These are phyloP conservation scores for Pyrenula aspistea DNA, from an alignment of 495 filamentous ascomycete species.

Conservation along the genomic window DNA sequence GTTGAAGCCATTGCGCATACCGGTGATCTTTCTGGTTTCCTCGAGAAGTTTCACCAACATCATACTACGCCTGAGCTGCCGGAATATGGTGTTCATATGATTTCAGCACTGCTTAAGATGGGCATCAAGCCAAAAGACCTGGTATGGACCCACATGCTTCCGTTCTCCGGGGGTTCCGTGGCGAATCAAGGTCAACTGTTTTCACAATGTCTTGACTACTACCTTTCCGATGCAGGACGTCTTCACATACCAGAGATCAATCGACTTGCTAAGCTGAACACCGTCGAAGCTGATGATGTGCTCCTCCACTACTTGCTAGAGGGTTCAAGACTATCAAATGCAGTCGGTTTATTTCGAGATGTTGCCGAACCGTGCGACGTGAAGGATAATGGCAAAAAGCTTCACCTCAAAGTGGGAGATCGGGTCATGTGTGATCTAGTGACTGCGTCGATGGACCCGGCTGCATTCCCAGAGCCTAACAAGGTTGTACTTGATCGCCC, in stretches of 20 bases:
- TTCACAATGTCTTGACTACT: constrained; percentile 64
- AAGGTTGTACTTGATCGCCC: constrained; percentile 52
- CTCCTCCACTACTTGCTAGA: constrained; percentile 44
- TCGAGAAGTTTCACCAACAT: constrained; percentile 28
- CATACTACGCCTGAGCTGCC: constrained; percentile 40
- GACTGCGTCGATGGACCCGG: constrained; percentile 41
- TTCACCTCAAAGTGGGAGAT: constrained; percentile 33
- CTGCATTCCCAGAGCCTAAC: constrained; percentile 53
- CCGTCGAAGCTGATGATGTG: constrained; percentile 30
- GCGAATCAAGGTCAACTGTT: constrained; percentile 65
- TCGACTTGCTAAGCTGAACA: constrained; percentile 33
- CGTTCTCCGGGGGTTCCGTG: constrained; percentile 46
- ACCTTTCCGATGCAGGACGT: constrained; percentile 43
- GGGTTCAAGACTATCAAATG: constrained; percentile 44
- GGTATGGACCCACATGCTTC: constrained; percentile 58
- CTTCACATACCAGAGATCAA: constrained; percentile 45
- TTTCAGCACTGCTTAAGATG: constrained; percentile 51
- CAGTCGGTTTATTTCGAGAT: constrained; percentile 39
- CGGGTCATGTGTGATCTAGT: constrained; percentile 37
- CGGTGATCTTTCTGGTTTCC: constrained; percentile 33
- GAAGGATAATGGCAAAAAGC: constrained; percentile 25
- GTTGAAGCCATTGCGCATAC: constrained; percentile 46
- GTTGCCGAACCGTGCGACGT: constrained; percentile 26
- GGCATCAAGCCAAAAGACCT: constrained; percentile 50
- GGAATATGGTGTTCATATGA: constrained; percentile 57